Base-by-base conservation (phyloP, 2,329 filamentous ascomycete genomes). In the Claviceps citrina region DNA sequence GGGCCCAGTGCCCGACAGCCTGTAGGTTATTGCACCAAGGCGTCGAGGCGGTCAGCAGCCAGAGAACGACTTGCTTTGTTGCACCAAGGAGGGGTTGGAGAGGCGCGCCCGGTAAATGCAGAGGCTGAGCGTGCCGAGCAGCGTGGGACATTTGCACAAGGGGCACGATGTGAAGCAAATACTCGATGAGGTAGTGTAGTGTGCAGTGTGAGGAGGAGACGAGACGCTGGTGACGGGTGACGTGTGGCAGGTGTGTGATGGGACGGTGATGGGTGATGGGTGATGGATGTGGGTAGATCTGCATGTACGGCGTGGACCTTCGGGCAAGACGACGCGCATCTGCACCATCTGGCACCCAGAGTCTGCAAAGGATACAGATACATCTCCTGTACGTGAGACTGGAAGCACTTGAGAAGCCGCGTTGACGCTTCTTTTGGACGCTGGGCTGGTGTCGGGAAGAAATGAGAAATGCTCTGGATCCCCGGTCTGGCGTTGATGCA, bases 1-100 rank as follows among this genome's bases (percentile, higher is more conserved):
- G 26, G 3, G 7, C 4, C 26, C 4, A 27, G 26, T 4, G 26
- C 26, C 28, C 12, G 26, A 27, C 26, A n/a, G 26, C 26, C 26
- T 10, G 16, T 20, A n/a, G 9, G 10, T 32, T 22, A 42, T 24
- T n/a, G 30, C 30, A 22, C 18, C 12, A 25, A 34, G 22, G 24
- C 31, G 34, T 41, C 12, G 18, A 32, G 35, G 41, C 41, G 36
- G 41, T 42, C 41, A 42, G 36, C 31, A 37, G 27, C 5, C 12
- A 22, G 12, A 9, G 26, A 34, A 28, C 16, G 25, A 28, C 31
- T 28, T 16, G 36, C n/a, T n/a, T n/a, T n/a, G n/a, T 24, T 33
- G 40, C 40, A 42, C 36, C 25, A 38, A 38, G 5, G 40, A 38
- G 34, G 36, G 30, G 34, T 22, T 30, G 22, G 24, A 32, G 18